Base-by-base conservation (phyloP, 1,284 basidiomycete genomes). In the Ustilago vetiveriae region DNA sequence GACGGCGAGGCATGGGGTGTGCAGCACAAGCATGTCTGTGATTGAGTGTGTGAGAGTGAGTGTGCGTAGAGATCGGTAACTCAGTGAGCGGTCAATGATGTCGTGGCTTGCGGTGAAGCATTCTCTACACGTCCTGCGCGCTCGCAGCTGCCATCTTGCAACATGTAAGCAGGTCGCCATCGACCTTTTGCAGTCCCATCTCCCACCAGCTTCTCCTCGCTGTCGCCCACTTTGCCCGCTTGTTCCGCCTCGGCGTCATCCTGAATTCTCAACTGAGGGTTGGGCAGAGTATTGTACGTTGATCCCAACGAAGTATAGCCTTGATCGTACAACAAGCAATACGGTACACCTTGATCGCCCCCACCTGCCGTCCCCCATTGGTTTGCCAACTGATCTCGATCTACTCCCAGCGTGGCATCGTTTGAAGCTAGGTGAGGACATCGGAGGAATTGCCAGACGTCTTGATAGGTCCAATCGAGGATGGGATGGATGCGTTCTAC, bases 221-320 rank as follows among this genome's bases (percentile, higher is more conserved):
- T 21, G 19, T 48, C 36, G 33, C 37, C 49, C 10, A 64, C 9
- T 21, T 22, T 17, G 1, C 26, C 44, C 26, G 41, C 52, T 33
- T 26, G 19, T 22, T 48, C 36, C 35, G 38, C 49, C 14, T 67
- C 65, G 36, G 62, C 43, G 10, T 36, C n/a, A 11, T 63, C 43
- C 11, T 39, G 13, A 11, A 69, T 35, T 22, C 86, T 85, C 6
- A 96, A 86, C 0, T 90, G 87, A 0, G 95, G 95, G 76, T 98
- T 98, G 0, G 89, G 92, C 74, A 89, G 89, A 0, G 96, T 98
- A 83, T 98, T 97, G 83, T 88, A 92, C 1, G 91, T 94, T 16
- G 93, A 96, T 21, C 96, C 95, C 14, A 98, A 87, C 3, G 93
- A 96, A 0, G 96, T 98, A 82, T 96, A 98, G 0, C 96, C 96